A percentile compares a stretch with the other conserved stretches of the same genome.
phyloP scores from a whole-genome alignment of 169 alveolate genomes.

The Cryptosporidium viatorum region DNA sequence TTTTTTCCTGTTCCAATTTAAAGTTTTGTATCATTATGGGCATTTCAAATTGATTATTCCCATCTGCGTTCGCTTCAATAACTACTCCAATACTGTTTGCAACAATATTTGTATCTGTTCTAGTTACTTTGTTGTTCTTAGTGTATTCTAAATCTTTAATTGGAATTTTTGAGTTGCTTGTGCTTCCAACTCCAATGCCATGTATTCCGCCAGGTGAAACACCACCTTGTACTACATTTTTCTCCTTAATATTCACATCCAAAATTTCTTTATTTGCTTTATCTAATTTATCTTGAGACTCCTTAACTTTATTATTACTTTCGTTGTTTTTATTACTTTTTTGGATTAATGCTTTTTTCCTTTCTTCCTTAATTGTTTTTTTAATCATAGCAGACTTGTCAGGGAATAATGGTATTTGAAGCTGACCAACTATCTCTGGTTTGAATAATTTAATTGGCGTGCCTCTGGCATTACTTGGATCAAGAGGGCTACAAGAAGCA shows the following conservation, averaged over 20 bases:
- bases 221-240: slow-evolving; percentile 48
- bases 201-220: slow-evolving; percentile 66
- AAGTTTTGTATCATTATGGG: slow-evolving; percentile 22
- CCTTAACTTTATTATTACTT: slow-evolving; percentile 3
- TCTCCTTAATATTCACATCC: slow-evolving; percentile 1
- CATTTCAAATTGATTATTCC: neutral
- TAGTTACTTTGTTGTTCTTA: neutral
- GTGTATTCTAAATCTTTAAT: neutral
- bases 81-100: slow-evolving; percentile 57
- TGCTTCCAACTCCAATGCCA: slow-evolving; percentile 68
- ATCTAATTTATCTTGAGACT: slow-evolving; percentile 1
- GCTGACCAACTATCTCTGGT: slow-evolving; percentile 34
- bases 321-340: neutral
- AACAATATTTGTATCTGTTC: slow-evolving; percentile 55
- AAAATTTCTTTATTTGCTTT: neutral
- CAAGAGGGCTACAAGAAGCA: slow-evolving; percentile 70
- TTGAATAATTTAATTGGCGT: slow-evolving; percentile 41
- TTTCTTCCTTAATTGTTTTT: slow-evolving; percentile 34
- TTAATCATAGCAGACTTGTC: slow-evolving; percentile 58
- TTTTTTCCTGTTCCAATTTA: slow-evolving; percentile 54
- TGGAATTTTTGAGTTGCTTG: slow-evolving; percentile 37
- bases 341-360: neutral
- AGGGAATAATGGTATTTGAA: slow-evolving; percentile 61
- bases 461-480: slow-evolving; percentile 66
- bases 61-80: slow-evolving; percentile 13